Evolutionary conservation across 2,329 filamentous ascomycete genomes (phyloP).

Genomic region (Alternaria hordeiaustralica): DNA sequence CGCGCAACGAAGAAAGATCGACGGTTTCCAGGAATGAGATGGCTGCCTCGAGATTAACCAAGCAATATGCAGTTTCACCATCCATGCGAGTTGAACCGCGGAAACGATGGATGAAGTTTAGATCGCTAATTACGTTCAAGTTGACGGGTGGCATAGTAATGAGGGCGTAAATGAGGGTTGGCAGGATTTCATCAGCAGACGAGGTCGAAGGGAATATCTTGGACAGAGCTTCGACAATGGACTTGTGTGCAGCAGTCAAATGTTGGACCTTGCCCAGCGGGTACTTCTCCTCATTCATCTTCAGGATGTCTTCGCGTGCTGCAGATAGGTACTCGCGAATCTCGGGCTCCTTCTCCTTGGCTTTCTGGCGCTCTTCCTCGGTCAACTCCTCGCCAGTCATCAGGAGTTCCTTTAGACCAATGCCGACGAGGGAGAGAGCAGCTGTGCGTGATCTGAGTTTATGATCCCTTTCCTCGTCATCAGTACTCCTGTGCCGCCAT

Average conservation of each 20-base stretch:
- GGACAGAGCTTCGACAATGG: conserved; percentile 85
- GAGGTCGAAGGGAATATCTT: conserved; percentile 73
- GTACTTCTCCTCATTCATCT: conserved; percentile 86
- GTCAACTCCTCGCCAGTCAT: conserved; percentile 62
- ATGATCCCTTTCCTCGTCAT: conserved; percentile 94
- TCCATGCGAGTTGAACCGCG: conserved; percentile 84
- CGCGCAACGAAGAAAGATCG: conserved; percentile 84
- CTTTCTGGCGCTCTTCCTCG: conserved; percentile 62
- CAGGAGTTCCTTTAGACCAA: conserved; percentile 82
- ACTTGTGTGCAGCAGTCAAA: conserved; percentile 87
- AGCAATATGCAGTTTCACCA: conserved; percentile 92
- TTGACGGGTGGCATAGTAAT: conserved; percentile 88
- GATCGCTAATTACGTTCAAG: conserved; percentile 89
- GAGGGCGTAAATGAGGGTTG: conserved; percentile 93
- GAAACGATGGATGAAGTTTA: conserved; percentile 94
- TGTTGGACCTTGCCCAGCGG: conserved; percentile 90
- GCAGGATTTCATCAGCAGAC: conserved; percentile 95
- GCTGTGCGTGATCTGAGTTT: conserved; percentile 94
- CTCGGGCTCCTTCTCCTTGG: conserved; percentile 62
- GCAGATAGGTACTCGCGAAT: conserved; percentile 75
- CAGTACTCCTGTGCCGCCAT: conserved; percentile 87
- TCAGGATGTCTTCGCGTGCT: conserved; percentile 70
- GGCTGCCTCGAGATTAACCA: conserved; percentile 94
- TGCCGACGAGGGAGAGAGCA: conserved; percentile 87
- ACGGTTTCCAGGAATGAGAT: conserved; percentile 96